phyloP scores from a whole-genome alignment of 2,329 filamentous ascomycete genomes.

The Fusarium sarcochroum region DNA sequence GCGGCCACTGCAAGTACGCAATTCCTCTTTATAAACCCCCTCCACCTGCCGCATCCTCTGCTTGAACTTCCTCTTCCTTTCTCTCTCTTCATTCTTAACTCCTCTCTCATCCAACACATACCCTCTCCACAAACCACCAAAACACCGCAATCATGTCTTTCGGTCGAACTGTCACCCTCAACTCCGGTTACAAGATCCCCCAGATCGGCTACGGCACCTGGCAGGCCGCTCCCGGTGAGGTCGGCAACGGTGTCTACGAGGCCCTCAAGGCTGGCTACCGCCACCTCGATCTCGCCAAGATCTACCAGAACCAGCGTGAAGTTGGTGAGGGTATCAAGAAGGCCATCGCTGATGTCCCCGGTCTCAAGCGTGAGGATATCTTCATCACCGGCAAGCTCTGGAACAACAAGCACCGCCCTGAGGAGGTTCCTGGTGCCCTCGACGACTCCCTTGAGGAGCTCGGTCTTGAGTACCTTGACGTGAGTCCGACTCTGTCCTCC shows the following conservation, averaged over 20 bases:
- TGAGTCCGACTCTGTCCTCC: constrained; percentile 40
- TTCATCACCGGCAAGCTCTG: constrained; percentile 78
- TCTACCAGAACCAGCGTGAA: constrained; percentile 76
- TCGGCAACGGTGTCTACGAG: constrained; percentile 73
- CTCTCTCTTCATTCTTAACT: not conserved
- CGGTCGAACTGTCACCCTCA: constrained; percentile 69
- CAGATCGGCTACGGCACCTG: constrained; percentile 74
- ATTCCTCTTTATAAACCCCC: constrained; percentile 27
- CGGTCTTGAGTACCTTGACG: constrained; percentile 70
- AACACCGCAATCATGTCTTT: constrained; percentile 64
- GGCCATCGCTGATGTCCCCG: constrained; percentile 61
- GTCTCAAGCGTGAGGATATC: constrained; percentile 68
- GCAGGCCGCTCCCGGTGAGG: constrained; percentile 76
- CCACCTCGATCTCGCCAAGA: constrained; percentile 68
- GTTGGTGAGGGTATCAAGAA: constrained; percentile 69
- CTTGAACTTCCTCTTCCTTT: not conserved
- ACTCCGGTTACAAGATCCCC: constrained; percentile 76
- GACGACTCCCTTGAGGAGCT: constrained; percentile 69
- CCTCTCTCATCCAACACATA: not conserved
- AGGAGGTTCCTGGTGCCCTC: constrained; percentile 69
- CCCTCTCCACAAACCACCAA: not conserved
- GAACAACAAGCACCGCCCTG: constrained; percentile 72
- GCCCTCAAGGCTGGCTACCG: constrained; percentile 75
- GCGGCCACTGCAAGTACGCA: constrained; percentile 2
- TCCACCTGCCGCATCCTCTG: not conserved